phyloP scores from a whole-genome alignment of 208 protist genomes.

The Balamuthia mandrillaris region DNA sequence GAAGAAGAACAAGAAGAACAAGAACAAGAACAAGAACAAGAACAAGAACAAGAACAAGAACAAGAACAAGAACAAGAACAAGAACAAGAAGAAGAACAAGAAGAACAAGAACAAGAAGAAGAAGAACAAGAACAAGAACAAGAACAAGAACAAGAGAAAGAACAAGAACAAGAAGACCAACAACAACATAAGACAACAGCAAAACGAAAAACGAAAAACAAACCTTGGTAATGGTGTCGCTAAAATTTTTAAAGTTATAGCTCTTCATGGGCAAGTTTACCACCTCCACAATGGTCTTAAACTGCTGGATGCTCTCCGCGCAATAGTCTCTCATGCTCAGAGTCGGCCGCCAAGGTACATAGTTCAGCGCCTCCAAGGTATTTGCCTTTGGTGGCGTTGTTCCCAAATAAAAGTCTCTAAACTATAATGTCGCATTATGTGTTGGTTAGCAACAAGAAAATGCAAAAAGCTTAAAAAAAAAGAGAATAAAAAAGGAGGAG shows the following conservation, averaged over 20 bases:
- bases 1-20: too few species aligned
- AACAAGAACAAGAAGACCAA: not conserved
- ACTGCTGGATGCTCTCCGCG: constrained; percentile 7
- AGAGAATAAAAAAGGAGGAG: not conserved
- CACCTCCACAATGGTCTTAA: constrained; percentile 24
- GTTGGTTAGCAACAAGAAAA: not conserved
- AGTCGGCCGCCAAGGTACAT: constrained; percentile 3
- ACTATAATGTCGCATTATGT: not conserved
- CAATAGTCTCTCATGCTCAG: constrained; percentile 23
- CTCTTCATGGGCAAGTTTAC: not conserved
- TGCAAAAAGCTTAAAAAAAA: not conserved
- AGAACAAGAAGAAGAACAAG: too few species aligned
- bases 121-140: too few species aligned
- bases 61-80: too few species aligned
- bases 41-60: too few species aligned
- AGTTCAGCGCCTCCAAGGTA: not conserved
- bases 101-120: too few species aligned
- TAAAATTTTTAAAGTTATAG: not conserved
- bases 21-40: too few species aligned
- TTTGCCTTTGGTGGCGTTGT: not conserved
- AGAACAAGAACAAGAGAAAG: too few species aligned
- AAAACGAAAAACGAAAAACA: not conserved
- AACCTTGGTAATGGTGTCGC: constrained; percentile 3
- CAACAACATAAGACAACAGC: not conserved
- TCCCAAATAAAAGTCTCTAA: not conserved